Evolutionary conservation across 2,329 filamentous ascomycete genomes (phyloP), one percentile per base, ranked within the genome.

Genomic region (Nemania sp.): DNA sequence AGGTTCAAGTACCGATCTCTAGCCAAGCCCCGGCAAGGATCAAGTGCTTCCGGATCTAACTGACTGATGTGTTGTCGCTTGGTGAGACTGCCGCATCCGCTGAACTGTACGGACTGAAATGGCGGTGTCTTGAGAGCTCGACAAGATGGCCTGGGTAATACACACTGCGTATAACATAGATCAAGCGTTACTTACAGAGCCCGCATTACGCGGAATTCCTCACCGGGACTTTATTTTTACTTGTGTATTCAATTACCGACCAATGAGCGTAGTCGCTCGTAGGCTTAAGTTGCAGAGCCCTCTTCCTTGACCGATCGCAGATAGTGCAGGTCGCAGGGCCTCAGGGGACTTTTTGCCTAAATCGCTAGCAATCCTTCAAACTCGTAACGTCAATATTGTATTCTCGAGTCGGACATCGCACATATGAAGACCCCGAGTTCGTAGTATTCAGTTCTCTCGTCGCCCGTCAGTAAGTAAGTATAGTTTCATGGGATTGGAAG

Each of bases 321-420:
- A 37, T 24, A 40, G 17, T 40, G 47, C 50, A 57, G 59, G 57
- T 57, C 57, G 45, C 60, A 58, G 63, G 55, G 57, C 55, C 49
- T 55, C 57, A 52, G n/a, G n/a, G n/a, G 52, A 60, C 56, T 41
- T 64, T 63, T 64, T 65, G 63, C 63, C 63, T 65, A 65, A 65
- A 64, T 64, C 57, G 52, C 61, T 55, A 49, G 52, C 46, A 45
- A 61, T 58, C 58, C 60, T 44, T 54, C 54, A 52, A 52, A 57
- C 53, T 54, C 52, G 56, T 54, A 55, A 59, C 34, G 19, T 31
- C 14, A 31, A 43, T 33, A 45, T 30, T 20, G 23, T 26, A n/a
- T 30, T 34, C 36, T 49, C 37, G 23, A 40, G 17, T 26, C 15
- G 34, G 33, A 20, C 30, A 17, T 11, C 15, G 20, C n/a, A 22